Evolutionary conservation across 495 filamentous ascomycete species (phyloP).

Genomic region (Neurospora sp.): DNA sequence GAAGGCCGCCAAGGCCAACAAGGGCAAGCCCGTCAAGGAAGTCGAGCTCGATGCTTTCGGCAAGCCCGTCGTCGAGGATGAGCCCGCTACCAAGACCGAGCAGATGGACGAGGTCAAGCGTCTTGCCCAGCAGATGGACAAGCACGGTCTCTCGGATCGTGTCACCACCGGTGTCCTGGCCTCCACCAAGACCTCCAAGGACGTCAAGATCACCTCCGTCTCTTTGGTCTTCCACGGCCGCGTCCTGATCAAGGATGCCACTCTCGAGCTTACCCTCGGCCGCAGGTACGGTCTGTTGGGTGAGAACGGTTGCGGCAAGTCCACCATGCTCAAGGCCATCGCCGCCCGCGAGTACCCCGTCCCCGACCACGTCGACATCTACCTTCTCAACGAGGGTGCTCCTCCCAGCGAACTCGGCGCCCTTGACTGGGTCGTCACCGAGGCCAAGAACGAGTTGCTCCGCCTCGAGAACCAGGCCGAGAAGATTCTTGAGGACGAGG

Average conservation of each 20-base stretch:
- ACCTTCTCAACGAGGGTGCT: constrained; percentile 97
- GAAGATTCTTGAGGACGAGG: constrained; percentile 80
- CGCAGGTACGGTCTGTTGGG: constrained; percentile 91
- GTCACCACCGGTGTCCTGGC: constrained; percentile 96
- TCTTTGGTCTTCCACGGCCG: constrained; percentile 95
- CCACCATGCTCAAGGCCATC: constrained; percentile 91
- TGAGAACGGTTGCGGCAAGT: constrained; percentile 99
- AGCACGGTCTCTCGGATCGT: constrained; percentile 90
- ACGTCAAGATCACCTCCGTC: constrained; percentile 92
- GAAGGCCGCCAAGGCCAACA: constrained; percentile 69
- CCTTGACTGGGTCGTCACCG: constrained; percentile 90
- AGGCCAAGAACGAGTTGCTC: constrained; percentile 90
- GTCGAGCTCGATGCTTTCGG: constrained; percentile 51
- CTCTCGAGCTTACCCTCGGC: constrained; percentile 84
- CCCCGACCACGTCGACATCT: constrained; percentile 96
- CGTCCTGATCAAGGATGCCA: constrained; percentile 87
- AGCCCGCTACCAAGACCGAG: constrained; percentile 57
- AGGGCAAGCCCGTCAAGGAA: constrained; percentile 69
- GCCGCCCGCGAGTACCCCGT: constrained; percentile 88
- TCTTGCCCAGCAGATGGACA: constrained; percentile 74
- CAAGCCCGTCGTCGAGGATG: constrained; percentile 47
- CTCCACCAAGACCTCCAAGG: constrained; percentile 70
- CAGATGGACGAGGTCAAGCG: constrained; percentile 72
- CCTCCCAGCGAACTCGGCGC: constrained; percentile 80
- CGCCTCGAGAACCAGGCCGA: constrained; percentile 81